Conservation (phyloP, 225 moss, liverwort and hornwort species). For the Bryum argenteum region DNA sequence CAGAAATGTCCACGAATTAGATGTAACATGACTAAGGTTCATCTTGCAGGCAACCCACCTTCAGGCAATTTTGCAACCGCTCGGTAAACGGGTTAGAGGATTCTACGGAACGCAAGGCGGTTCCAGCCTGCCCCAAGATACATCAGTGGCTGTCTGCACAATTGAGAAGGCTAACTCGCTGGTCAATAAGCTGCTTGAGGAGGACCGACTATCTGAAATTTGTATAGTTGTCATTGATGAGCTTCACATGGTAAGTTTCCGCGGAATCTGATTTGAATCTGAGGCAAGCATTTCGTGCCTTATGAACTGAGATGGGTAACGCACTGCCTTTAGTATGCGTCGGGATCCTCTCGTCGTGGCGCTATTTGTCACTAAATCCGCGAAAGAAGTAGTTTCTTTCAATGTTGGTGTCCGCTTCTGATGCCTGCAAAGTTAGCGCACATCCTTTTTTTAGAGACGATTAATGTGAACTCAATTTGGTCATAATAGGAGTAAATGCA, state of each 20-base stretch:
- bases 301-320: constrained; percentile 22
- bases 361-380: constrained; percentile 30
- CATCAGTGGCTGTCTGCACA: constrained; percentile 91
- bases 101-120: constrained; percentile 92
- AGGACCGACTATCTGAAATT: constrained; percentile 83
- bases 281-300: constrained; percentile 14
- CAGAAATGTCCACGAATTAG: constrained; percentile 9
- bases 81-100: constrained; percentile 87
- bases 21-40: constrained; percentile 19
- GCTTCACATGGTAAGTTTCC: constrained; percentile 83
- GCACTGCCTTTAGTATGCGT: constrained; percentile 16
- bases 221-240: constrained; percentile 86
- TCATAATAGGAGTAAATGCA: constrained; percentile 26
- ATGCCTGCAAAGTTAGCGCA: constrained; percentile 12
- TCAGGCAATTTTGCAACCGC: constrained; percentile 78
- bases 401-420: constrained; percentile 10
- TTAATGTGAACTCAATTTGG: constrained; percentile 12
- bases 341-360: constrained; percentile 12
- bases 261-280: constrained; percentile 15
- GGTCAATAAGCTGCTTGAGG: constrained; percentile 90
- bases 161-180: constrained; percentile 98
- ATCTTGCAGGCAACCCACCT: constrained; percentile 88
- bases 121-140: constrained; percentile 71
- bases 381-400: constrained; percentile 6
- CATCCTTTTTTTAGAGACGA: constrained; percentile 7